Evolutionary conservation across 371 early-diverging fungal genomes (phyloP), one percentile per base, ranked within the genome.

Genomic region (Rhizopus stolonifer): DNA sequence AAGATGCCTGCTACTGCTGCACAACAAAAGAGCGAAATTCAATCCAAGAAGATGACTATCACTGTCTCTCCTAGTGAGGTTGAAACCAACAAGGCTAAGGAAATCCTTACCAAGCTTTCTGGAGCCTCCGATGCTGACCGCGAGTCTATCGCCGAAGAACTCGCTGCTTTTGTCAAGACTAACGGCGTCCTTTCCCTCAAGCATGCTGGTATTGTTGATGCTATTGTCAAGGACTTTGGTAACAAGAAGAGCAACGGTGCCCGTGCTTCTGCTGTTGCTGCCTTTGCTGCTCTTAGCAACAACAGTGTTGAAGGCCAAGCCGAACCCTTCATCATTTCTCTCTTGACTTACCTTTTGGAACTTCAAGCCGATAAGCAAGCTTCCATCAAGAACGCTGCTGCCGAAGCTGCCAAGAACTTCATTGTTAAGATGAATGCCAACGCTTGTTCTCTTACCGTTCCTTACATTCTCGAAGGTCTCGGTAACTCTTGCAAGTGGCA

Each of bases 401-500:
- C 70, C 4, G 58, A 62, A 19, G 84, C 86, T 42, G 80, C 81
- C 34, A 72, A 67, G 38, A 72, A 75, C 25, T 52, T 88, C 24
- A 49, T 78, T 56, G 61, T 56, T 18, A 70, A 70, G 44, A 61
- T 81, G 48, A 80, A 81, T 9, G 76, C 84, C 9, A 64, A 78
- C 51, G 79, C 85, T 24, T 74, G 82, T 34, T 64, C 67, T 17
- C 61, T 73, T 39, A 55, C 85, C n/a, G 64, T 88, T 15, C 88
- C 88, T 14, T 52, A 70, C 42, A 68, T 88, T 22, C 73, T 77
- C 33, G 80, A 82, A 19, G 76, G 70, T 56, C 77, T 85, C 54
- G 71, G 62, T 50, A 80, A 85, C 67, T 79, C 83, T 39, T 82
- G 80, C 55, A 89, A 89, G 67, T 89, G 89, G 89, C 89, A 88